Base-by-base conservation (phyloP, 2,329 filamentous ascomycete genomes). In the Lachnellula hyalina region DNA sequence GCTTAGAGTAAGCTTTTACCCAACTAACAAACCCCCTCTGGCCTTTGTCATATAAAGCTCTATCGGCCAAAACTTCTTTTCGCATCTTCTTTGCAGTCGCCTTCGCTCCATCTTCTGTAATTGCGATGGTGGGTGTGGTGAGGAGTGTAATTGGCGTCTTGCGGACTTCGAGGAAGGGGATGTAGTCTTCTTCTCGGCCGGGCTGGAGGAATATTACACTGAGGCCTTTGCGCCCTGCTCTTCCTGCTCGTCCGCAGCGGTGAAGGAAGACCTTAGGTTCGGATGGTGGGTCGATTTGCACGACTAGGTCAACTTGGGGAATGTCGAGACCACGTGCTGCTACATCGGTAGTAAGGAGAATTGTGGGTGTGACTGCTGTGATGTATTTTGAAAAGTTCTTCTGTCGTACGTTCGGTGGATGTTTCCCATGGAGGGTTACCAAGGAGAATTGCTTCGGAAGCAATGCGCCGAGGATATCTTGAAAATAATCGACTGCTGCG, bases 211-310 rank as follows among this genome's bases (percentile, higher is more conserved):
- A 86, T 0, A 95, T 85, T 1, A 97, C 82, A 14, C 91, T 90
- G 19, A 96, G 74, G 0, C 94, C 94, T 58, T 86, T 85, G 58
- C 93, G 81, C 0, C 92, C 92, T 68, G 96, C 96, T 21, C 94
- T 82, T 0, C 94, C 94, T 0, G 94, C 90, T 60, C 94, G 82
- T 1, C 94, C 94, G 28, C 94, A 88, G 5, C 94, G 86, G 71
- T 99, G 94, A 57, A 99, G 90, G 67, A 97, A 97, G 11, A 89
- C 91, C 70, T 97, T 97, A 0, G 92, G 90, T 65, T 96, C 92
- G 41, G 87, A 90, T 1, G 85, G 85, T 2, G 85, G 88, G 68
- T 96, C 92, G 44, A 96, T 78, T 68, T 96, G 93, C 0, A 96
- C 81, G 4, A 96, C 92, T 1, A 96, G 79, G 68, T 96, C 93